phyloP scores from a whole-genome alignment of 371 early-diverging fungal species.

The Cokeromyces recurvatus region DNA sequence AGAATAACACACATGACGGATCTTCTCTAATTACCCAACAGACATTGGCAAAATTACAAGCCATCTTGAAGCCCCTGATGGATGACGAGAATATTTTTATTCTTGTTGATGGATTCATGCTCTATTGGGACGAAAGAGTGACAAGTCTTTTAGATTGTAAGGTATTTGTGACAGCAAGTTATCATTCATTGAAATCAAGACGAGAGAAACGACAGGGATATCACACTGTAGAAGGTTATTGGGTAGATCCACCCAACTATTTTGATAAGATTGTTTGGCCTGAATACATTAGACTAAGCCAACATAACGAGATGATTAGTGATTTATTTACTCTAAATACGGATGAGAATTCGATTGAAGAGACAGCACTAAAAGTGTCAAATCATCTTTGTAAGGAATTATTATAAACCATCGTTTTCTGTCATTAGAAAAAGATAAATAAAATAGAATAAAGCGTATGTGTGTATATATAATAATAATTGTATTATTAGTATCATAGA shows the following conservation, averaged over 20 bases:
- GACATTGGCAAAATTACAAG: conserved; percentile 1
- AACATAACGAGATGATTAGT: conserved; percentile 13
- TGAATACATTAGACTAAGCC: conserved; percentile 50
- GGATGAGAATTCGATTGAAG: conserved; percentile 19
- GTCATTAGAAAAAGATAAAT: too few species aligned
- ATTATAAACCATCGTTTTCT: too few species aligned
- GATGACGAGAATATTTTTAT: conserved; percentile 34
- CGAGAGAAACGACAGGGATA: conserved; percentile 70
- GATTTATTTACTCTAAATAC: conserved; percentile 24
- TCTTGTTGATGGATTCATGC: conserved; percentile 83
- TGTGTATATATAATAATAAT: too few species aligned
- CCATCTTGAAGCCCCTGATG: neutral
- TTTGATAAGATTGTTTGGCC: conserved; percentile 87
- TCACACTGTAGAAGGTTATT: conserved; percentile 61
- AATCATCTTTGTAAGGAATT: too few species aligned
- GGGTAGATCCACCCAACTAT: conserved; percentile 85
- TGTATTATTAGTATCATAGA: too few species aligned
- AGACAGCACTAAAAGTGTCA: conserved; percentile 17
- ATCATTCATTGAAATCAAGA: conserved; percentile 58
- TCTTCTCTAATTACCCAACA: conserved; percentile 9
- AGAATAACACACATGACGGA: conserved; percentile 45
- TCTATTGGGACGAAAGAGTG: conserved; percentile 48
- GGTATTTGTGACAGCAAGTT: conserved; percentile 58
- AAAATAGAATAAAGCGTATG: too few species aligned
- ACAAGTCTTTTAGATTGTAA: conserved; percentile 54